Conservation (phyloP, 306 rosid species). For the Canavalia gladiata region DNA sequence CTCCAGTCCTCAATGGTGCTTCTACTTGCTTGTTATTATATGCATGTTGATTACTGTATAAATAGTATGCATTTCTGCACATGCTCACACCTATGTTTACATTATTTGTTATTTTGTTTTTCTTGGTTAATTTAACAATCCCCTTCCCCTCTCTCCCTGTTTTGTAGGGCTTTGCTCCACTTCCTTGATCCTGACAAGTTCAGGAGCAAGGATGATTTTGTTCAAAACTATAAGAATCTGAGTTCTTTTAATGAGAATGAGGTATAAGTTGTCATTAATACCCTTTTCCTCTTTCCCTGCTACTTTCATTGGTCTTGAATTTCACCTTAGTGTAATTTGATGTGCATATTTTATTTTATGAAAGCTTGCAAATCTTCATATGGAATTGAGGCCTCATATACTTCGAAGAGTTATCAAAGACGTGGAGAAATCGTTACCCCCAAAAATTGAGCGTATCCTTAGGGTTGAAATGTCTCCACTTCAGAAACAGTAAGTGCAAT, state of each 20-base stretch:
- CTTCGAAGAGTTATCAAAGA: conserved; percentile 98
- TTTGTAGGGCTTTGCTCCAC: conserved; percentile 94
- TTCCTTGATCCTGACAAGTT: conserved; percentile 91
- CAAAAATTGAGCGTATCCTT: conserved; percentile 97
- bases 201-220: conserved; percentile 92
- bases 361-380: conserved; percentile 98
- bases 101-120: conserved; percentile 37
- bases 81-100: conserved; percentile 7
- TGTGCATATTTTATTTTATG: conserved; percentile 40
- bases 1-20: conserved; percentile 13
- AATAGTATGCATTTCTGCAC: not conserved
- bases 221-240: conserved; percentile 96
- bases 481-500: conserved; percentile 87
- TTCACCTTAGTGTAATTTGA: conserved; percentile 30
- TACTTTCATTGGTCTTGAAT: conserved; percentile 2
- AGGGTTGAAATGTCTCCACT: conserved; percentile 99
- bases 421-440: conserved; percentile 99
- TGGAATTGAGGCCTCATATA: conserved; percentile 98
- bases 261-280: conserved; percentile 58
- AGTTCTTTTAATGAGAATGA: conserved; percentile 97
- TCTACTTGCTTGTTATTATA: conserved; percentile 7
- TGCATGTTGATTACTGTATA: conserved; percentile 15
- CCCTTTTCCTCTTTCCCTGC: not conserved
- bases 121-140: not conserved
- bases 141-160: not conserved